Percentiles rank a stretch among this genome's conserved stretches.
Evolutionary conservation across 306 rosid genomes (phyloP).

Genomic region (Cyclanthera cordifolia): DNA sequence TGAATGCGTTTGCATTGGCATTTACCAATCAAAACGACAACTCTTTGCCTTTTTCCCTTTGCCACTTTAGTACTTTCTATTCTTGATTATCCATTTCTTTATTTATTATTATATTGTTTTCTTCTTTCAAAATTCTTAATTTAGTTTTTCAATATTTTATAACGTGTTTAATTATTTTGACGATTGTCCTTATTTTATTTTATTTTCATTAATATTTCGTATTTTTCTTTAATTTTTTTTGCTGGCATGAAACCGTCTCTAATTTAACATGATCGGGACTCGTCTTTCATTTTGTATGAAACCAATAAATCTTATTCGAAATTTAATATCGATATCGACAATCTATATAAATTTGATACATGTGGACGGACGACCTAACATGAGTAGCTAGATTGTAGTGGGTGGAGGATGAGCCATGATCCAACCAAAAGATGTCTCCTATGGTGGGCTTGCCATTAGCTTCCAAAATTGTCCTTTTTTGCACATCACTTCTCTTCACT

Average conservation of each 20-base stretch:
- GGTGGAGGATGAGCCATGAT: too few relatives aligned
- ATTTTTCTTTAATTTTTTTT: not conserved
- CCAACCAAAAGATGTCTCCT: too few relatives aligned
- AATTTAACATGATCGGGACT: not conserved
- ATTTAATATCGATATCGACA: not conserved
- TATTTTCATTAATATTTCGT: not conserved
- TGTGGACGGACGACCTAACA: not conserved
- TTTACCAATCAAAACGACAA: too few relatives aligned
- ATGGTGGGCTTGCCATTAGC: not conserved
- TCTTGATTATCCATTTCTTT: too few relatives aligned
- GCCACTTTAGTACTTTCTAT: too few relatives aligned
- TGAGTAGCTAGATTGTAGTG: not conserved
- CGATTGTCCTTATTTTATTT: not conserved
- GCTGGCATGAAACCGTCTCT: not conserved
- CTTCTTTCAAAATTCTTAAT: not conserved
- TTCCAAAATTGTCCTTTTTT: slow-evolving; percentile 3
- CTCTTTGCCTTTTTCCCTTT: too few relatives aligned
- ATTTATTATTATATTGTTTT: too few relatives aligned
- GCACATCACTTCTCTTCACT: not conserved
- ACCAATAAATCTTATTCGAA: not conserved
- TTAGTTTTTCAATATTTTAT: not conserved
- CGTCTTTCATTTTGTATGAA: not conserved
- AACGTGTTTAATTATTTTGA: not conserved
- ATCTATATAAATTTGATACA: not conserved
- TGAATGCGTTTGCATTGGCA: not conserved